Evolutionary conservation across 2,329 filamentous ascomycete species (phyloP).

Genomic region (Talaromyces sp.): DNA sequence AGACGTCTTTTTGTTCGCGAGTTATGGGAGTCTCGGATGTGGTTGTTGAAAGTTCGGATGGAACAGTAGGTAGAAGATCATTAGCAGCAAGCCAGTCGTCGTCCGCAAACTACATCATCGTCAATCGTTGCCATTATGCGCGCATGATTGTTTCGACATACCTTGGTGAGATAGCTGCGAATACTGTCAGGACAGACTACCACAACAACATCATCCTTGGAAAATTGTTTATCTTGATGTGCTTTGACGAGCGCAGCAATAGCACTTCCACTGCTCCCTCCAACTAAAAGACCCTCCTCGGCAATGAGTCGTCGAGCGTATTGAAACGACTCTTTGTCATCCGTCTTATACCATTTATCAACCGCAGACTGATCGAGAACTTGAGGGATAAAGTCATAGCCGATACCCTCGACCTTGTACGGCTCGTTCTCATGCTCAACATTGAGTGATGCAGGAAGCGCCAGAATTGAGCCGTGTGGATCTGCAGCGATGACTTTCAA

Average conservation of each 20-base stretch:
- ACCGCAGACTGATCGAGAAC: conserved; percentile 77
- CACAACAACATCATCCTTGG: conserved; percentile 81
- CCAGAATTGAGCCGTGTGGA: conserved; percentile 86
- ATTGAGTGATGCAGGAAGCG: conserved; percentile 75
- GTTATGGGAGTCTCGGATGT: conserved; percentile 30
- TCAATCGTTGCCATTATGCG: neutral
- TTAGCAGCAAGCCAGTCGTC: conserved; percentile 99
- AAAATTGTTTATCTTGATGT: conserved; percentile 69
- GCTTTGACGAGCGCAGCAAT: conserved; percentile 77
- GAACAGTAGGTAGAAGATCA: conserved; percentile 69
- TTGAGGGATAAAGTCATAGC: conserved; percentile 96
- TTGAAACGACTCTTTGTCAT: conserved; percentile 84
- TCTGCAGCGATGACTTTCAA: conserved; percentile 91
- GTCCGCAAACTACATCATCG: conserved; percentile 68
- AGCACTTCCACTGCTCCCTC: conserved; percentile 89
- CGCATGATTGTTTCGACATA: conserved; percentile 27
- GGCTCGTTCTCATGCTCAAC: conserved; percentile 72
- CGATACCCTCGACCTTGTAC: conserved; percentile 98
- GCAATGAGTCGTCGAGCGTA: conserved; percentile 86
- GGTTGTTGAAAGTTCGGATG: conserved; percentile 39
- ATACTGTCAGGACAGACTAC: conserved; percentile 94
- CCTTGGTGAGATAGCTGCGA: conserved; percentile 90
- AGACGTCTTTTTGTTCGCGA: conserved; percentile 60
- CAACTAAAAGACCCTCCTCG: conserved; percentile 90
- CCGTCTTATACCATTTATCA: conserved; percentile 98